Base-by-base conservation (phyloP, 2,329 filamentous ascomycete genomes). In the Triangularia setosa region DNA sequence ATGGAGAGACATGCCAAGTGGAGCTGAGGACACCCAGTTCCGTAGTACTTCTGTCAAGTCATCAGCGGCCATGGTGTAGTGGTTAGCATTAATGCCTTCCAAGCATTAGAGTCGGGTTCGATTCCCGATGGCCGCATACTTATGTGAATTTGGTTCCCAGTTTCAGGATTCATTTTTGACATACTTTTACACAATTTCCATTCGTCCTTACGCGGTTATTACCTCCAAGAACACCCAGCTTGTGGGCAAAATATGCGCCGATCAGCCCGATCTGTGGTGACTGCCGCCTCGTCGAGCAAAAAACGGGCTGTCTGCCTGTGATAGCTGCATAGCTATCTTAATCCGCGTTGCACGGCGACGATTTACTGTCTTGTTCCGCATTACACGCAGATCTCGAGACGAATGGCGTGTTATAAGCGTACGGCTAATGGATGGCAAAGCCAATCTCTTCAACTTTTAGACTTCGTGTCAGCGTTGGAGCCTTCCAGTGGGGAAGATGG, bases 21-120 rank as follows among this genome's bases (percentile, higher is more conserved):
- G 16, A 40, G 33, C 33, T 40, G 14, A 48, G n/a, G 40, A 21
- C 7, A 21, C n/a, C 40, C 5, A 21, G 21, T 6, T 21, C 40
- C 40, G 40, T 6, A 0, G 2, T 2, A n/a, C 4, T 48, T 9
- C 6, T n/a, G 12, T 6, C 18, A 48, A 48, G 0, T 18, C 18
- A 48, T 59, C 11, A 53, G 58, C 58, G 58, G 58, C 58, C 58
- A 60, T 60, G 58, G 58, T 60, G 58, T 60, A 60, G 58, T 60
- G 58, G 58, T 60, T 60, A 60, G 58, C 58, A 60, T 60, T 60
- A 60, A 48, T 60, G 58, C 58, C 58, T 60, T 60, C 58, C 58
- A 60, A 60, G 58, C 58, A 60, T 48, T 60, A 60, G 58, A 60
- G 58, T 60, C 58, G 58, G 58, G 58, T 60, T 60, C 58, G 40